Evolutionary conservation across 257 asterid species (phyloP), one percentile per base, ranked within the genome.

Genomic region (Craterostigma plantagineum): DNA sequence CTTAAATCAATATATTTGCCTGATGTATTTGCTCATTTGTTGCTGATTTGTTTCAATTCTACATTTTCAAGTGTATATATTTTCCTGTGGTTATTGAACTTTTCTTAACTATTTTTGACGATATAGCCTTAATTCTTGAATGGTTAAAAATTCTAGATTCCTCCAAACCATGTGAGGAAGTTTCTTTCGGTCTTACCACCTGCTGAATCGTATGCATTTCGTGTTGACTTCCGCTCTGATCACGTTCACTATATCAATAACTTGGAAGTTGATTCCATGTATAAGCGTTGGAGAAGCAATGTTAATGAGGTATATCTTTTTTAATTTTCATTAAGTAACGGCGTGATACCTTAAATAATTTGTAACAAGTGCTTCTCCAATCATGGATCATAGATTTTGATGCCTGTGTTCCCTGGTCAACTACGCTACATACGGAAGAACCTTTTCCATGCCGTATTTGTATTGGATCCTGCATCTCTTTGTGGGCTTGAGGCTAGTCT

Each of bases 381-480:
- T n/a, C n/a, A n/a, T n/a, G n/a, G n/a, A n/a, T n/a, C n/a, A n/a
- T n/a, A 90, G 98, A 65, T 90, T 61, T 59, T 90, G 81, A 90
- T 90, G 98, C 98, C 98, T 38, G 98, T 77, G 65, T 90, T 58
- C 69, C 98, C 98, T 62, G 98, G 98, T 53, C 98, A 90, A 79
- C 46, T 90, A 60, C 95, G 93, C 30, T 79, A 90, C 70, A 83
- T 90, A 54, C 95, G 98, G 43, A 90, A 90, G 62, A 90, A 90
- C 60, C 62, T 90, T 59, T 90, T 74, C 71, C 92, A 90, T 53
- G 92, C 98, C 18, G 98, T 79, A 62, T 79, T 68, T 54, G 68
- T 90, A 59, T 59, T 83, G 53, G 98, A 90, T 66, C 98, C 98
- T 48, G 76, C 91, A 40, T 79, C 95, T 55, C 55, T 50, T 51